Evolutionary conservation across 805 yeast genomes (phyloP), one percentile per base, ranked within the genome.

Genomic region (Myxozyma neglecta): DNA sequence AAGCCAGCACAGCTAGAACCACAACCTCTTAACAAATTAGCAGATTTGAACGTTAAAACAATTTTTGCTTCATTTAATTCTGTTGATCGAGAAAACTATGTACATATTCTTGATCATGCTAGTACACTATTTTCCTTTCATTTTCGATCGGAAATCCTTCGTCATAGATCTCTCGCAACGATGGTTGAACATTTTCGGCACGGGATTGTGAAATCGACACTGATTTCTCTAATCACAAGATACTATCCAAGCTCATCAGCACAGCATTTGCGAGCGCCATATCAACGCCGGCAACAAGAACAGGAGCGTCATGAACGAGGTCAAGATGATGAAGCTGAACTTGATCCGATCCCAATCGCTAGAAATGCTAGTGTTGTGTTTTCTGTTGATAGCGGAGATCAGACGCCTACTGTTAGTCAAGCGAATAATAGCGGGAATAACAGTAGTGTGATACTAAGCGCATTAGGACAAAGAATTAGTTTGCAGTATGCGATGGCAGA

Each of bases 21-120:
- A 18, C 11, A n/a, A 5, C 52, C 13, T 16, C 43, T 60, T 14
- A 20, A 42, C 5, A 42, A 42, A 42, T n/a, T 42, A 42, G 60
- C 42, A 9, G 55, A 47, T 10, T 34, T 60, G 43, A 47, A 36
- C 5, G 36, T 50, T 6, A 56, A 48, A 16, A 37, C 55, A 34
- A 42, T 47, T 48, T 57, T 53, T 24, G 53, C 48, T 8, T 53
- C 55, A 2, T 49, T 36, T 14, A 54, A 47, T 10, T 11, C 49
- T 11, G 36, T 59, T 36, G 58, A 43, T 16, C 48, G 60, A 18
- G 39, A 45, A 10, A 39, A 20, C 14, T 42, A 49, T 16, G 16
- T 62, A 9, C 66, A 62, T 14, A 45, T 62, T 3, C 57, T 59
- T 16, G 64, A 59, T 16, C n/a, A 37, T 29, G 57, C 63, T 5